Evolutionary conservation across 2,329 filamentous ascomycete species (phyloP).

Genomic region (Aulographum hederae): DNA sequence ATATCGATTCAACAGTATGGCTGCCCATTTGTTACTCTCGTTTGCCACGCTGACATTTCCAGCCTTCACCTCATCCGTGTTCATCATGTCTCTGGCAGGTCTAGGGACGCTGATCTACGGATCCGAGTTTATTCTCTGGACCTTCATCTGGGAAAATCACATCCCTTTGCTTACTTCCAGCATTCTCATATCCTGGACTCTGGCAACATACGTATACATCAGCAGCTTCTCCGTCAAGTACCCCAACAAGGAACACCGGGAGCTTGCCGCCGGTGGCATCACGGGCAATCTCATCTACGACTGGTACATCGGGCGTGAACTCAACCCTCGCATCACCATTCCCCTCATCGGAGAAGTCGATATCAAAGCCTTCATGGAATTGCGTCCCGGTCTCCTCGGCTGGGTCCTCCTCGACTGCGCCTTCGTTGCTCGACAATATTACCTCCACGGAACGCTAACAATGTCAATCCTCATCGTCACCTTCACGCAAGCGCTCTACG

Average conservation of each 20-base stretch:
- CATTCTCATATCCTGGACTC: constrained; percentile 52
- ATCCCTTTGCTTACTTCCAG: constrained; percentile 70
- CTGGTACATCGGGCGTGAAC: constrained; percentile 90
- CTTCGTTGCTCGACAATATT: constrained; percentile 77
- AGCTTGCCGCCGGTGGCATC: constrained; percentile 66
- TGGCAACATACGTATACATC: constrained; percentile 66
- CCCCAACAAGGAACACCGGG: constrained; percentile 53
- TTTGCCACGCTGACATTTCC: constrained; percentile 3
- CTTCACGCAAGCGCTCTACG: constrained; percentile 61
- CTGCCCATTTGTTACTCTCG: too few species aligned
- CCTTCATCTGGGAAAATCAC: constrained; percentile 83
- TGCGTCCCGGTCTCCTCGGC: constrained; percentile 78
- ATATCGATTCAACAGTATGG: constrained; percentile 51
- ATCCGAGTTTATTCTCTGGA: constrained; percentile 74
- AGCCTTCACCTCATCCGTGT: constrained; percentile 61
- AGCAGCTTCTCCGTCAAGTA: constrained; percentile 64
- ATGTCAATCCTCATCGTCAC: constrained; percentile 74
- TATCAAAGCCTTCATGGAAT: constrained; percentile 76
- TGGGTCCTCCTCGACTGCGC: constrained; percentile 77
- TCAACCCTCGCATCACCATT: constrained; percentile 70
- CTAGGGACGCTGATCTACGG: constrained; percentile 63
- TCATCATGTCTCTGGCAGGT: constrained; percentile 51
- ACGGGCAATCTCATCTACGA: constrained; percentile 80
- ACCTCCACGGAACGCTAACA: constrained; percentile 62
- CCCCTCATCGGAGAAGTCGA: constrained; percentile 73